phyloP scores from a whole-genome alignment of 306 rosid species.

The Medicago lupulina region DNA sequence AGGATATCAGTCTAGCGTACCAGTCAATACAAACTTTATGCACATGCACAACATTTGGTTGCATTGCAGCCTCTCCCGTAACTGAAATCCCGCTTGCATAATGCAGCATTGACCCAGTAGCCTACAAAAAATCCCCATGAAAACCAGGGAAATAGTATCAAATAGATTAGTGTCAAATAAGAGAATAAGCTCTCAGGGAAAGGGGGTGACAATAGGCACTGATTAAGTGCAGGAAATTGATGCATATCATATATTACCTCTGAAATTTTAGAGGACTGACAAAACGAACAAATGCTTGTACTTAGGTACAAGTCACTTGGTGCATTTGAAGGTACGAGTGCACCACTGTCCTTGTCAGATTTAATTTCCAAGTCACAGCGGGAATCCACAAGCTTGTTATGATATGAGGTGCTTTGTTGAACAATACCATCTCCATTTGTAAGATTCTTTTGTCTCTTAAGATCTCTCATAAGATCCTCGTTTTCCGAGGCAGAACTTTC shows the following conservation, averaged over 20 bases:
- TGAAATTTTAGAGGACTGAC: slow-evolving; percentile 74
- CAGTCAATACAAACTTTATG: slow-evolving; percentile 80
- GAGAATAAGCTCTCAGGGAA: slow-evolving; percentile 15
- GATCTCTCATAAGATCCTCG: slow-evolving; percentile 57
- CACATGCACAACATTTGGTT: slow-evolving; percentile 71
- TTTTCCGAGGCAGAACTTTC: slow-evolving; percentile 62
- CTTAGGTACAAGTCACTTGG: slow-evolving; percentile 33
- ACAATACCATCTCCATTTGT: slow-evolving; percentile 31
- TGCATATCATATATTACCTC: slow-evolving; percentile 56
- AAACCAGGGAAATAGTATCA: slow-evolving; percentile 14
- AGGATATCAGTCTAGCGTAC: slow-evolving; percentile 48
- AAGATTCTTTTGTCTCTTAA: slow-evolving; percentile 63
- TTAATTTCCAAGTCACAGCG: slow-evolving; percentile 30
- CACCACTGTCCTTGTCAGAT: slow-evolving; percentile 41
- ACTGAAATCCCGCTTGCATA: slow-evolving; percentile 66
- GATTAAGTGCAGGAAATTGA: slow-evolving; percentile 6
- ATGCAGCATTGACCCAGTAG: slow-evolving; percentile 78
- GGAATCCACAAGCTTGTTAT: slow-evolving; percentile 39
- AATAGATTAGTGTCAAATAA: background rate
- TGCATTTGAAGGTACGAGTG: slow-evolving; percentile 13
- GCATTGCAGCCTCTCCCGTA: slow-evolving; percentile 61
- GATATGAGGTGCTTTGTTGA: slow-evolving; percentile 23
- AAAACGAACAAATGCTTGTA: slow-evolving; percentile 70
- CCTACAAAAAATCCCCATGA: slow-evolving; percentile 51
- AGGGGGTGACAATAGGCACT: background rate